Conservation (phyloP, 768 basidiomycete genomes). For the Ramaria sp. region DNA sequence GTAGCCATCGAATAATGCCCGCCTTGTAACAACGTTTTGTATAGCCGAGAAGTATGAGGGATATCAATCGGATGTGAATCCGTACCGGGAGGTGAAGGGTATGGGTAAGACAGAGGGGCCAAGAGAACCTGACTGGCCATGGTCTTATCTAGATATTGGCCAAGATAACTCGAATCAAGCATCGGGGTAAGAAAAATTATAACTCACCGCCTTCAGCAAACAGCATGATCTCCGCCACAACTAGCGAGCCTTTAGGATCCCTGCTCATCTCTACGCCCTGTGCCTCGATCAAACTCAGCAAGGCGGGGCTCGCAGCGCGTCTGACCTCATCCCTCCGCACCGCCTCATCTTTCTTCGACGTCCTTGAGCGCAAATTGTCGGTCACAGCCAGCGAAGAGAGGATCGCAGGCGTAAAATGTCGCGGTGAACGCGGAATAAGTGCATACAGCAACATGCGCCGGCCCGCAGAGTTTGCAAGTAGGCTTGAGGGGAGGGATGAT, state of each 20-base stretch:
- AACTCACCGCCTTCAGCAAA: slow-evolving; percentile 72
- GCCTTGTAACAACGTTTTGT: slow-evolving; percentile 85
- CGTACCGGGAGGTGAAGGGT: slow-evolving; percentile 40
- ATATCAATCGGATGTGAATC: slow-evolving; percentile 66
- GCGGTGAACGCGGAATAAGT: slow-evolving; percentile 68
- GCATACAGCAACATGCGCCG: slow-evolving; percentile 77
- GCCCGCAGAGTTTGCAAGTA: slow-evolving; percentile 44
- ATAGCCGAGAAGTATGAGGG: slow-evolving; percentile 71
- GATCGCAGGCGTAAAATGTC: slow-evolving; percentile 82
- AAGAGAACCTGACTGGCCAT: slow-evolving; percentile 52
- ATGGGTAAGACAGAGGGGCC: slow-evolving; percentile 39
- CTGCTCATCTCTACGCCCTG: slow-evolving; percentile 51
- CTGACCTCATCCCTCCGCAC: slow-evolving; percentile 62
- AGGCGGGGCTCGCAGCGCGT: slow-evolving; percentile 57
- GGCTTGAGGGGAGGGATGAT: slow-evolving; percentile 40
- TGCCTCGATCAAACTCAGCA: slow-evolving; percentile 61
- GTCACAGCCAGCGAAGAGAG: slow-evolving; percentile 64
- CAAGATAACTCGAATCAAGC: background rate
- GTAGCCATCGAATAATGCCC: slow-evolving; percentile 72
- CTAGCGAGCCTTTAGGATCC: slow-evolving; percentile 72
- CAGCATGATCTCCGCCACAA: slow-evolving; percentile 76
- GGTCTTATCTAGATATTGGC: slow-evolving; percentile 49
- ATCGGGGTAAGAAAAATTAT: background rate
- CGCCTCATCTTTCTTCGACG: slow-evolving; percentile 73
- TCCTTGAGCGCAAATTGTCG: slow-evolving; percentile 52